Evolutionary conservation across 2,329 filamentous ascomycete genomes (phyloP), one percentile per base, ranked within the genome.

Genomic region (Diplodia corticola): DNA sequence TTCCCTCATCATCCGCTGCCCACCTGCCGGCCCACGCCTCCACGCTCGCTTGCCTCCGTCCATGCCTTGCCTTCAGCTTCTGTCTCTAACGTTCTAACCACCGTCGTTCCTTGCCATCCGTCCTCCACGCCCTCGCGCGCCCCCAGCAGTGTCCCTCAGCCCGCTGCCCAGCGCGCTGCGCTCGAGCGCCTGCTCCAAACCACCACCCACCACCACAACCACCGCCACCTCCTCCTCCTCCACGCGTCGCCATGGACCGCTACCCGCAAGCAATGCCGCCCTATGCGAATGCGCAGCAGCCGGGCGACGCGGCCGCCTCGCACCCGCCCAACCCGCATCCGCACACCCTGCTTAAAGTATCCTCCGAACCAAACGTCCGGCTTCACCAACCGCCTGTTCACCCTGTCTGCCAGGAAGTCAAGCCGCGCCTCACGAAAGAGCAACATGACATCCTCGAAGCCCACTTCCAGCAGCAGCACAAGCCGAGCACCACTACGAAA

Each of bases 371-470:
- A 64, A 64, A 64, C 37, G 63, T 64, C 63, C 49, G 63, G 50
- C 63, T 64, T 33, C 64, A 57, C 46, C 44, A 53, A 40, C 49
- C 46, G 22, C 55, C 64, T 37, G 26, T 53, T 37, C 63, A 65
- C 48, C 64, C 64, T 55, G 48, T 66, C 46, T 60, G 54, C 64
- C 64, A 60, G 70, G 81, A 83, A 72, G 80, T 82, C 71, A 84
- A 83, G 74, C 81, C 81, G 48, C 80, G 81, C 67, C 77, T 84
- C 51, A 83, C 82, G 68, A 84, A 84, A 73, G 81, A 83, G 72
- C 82, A 84, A 73, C 82, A 83, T 70, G 82, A 84, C 71, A 79
- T 83, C 63, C 78, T 84, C 69, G 82, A 84, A 73, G 73, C 74
- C 44, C 80, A 84, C 68, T 84, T 82, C 70, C 77, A 78, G 71